These are phyloP conservation scores for Pleurotus djamor DNA, from an alignment of 768 basidiomycete species.

Conservation along the genomic window DNA sequence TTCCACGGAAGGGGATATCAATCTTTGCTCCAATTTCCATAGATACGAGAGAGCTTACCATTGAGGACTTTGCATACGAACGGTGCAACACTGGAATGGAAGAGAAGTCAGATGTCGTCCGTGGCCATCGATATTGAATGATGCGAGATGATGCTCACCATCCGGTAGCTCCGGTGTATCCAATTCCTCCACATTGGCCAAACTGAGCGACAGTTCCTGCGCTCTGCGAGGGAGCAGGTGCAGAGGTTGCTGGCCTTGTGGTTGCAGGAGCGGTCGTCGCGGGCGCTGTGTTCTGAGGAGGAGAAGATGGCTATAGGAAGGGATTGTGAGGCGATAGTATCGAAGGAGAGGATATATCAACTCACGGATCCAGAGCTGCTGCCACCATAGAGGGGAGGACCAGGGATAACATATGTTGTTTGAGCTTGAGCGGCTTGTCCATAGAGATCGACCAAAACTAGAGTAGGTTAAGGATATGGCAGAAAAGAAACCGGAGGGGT, in stretches of 20 bases:
- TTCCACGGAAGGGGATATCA: not conserved
- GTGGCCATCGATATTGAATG: not conserved
- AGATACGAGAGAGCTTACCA: conserved; percentile 16
- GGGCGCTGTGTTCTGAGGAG: not conserved
- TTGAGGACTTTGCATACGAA: conserved; percentile 33
- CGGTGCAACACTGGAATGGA: conserved; percentile 25
- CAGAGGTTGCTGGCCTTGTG: conserved; percentile 9
- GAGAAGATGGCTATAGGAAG: not conserved
- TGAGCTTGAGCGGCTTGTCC: conserved; percentile 30
- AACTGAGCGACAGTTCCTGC: conserved; percentile 33
- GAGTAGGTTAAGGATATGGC: conserved; percentile 16
- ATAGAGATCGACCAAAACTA: conserved; percentile 40
- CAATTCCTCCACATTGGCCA: conserved; percentile 41
- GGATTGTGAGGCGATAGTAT: not conserved
- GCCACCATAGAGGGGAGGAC: conserved; percentile 44
- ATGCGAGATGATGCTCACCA: conserved; percentile 23
- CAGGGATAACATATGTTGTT: conserved; percentile 36
- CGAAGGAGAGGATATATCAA: not conserved
- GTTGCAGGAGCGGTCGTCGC: conserved; percentile 9
- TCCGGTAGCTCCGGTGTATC: conserved; percentile 32
- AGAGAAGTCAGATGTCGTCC: no score
- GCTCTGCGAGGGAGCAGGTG: conserved; percentile 13
- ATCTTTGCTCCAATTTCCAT: not conserved
- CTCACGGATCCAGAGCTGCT: conserved; percentile 6
- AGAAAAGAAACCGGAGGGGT: not conserved